Percentiles rank a stretch among this genome's conserved stretches.
Evolutionary conservation across 2,329 filamentous ascomycete species (phyloP).

Genomic region (Exophiala oligosperma): DNA sequence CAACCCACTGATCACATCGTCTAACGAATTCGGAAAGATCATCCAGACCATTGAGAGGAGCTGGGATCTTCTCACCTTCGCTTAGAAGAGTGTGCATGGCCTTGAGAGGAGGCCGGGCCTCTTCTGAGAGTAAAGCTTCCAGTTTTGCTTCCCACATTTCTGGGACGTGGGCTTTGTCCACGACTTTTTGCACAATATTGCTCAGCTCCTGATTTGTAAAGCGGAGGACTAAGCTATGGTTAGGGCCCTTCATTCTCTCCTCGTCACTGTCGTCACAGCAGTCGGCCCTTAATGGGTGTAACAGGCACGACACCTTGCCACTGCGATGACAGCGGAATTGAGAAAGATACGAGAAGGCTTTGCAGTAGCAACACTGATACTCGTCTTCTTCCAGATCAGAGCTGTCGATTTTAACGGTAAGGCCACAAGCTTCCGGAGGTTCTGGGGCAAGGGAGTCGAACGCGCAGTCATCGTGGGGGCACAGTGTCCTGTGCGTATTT

Average conservation of each 20-base stretch:
- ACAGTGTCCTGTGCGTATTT: constrained; percentile 59
- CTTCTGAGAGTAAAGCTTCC: constrained; percentile 78
- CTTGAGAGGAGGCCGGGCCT: constrained; percentile 82
- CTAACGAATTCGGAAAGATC: constrained; percentile 88
- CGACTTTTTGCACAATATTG: constrained; percentile 69
- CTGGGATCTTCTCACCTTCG: constrained; percentile 95
- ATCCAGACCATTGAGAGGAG: constrained; percentile 78
- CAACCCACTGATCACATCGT: constrained; percentile 95
- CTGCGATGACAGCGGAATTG: constrained; percentile 82
- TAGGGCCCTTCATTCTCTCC: constrained; percentile 66
- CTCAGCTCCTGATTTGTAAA: constrained; percentile 71
- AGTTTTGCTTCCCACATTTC: constrained; percentile 91
- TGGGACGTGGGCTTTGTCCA: constrained; percentile 82
- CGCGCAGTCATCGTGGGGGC: constrained; percentile 54
- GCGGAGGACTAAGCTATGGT: constrained; percentile 76
- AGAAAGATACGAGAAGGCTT: constrained; percentile 86
- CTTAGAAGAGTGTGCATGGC: constrained; percentile 77
- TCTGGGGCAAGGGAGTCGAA: constrained; percentile 40
- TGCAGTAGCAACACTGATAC: constrained; percentile 89
- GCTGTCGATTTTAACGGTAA: constrained; percentile 67
- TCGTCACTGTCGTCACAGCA: constrained; percentile 72
- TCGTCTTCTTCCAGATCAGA: constrained; percentile 84
- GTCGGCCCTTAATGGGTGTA: constrained; percentile 75
- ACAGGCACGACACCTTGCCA: constrained; percentile 77
- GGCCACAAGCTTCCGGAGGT: constrained; percentile 51